phyloP scores from a whole-genome alignment of 1,284 basidiomycete genomes.

The Pterulicium gracile region DNA sequence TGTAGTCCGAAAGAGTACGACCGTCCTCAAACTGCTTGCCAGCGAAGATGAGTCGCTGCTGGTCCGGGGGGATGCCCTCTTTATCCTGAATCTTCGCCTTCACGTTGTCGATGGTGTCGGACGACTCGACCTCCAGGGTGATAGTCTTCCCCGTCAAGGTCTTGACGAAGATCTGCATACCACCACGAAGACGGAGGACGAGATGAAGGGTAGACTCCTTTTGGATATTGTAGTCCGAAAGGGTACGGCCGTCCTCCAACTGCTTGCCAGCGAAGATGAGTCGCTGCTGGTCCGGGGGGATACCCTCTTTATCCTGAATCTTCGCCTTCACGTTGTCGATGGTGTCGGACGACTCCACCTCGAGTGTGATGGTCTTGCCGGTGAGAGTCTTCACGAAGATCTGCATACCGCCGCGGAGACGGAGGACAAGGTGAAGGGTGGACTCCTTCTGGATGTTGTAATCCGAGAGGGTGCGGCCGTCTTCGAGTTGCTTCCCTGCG shows the following conservation, averaged over 20 bases:
- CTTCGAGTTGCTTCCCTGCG: conserved; percentile 67
- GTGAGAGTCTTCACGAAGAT: conserved; percentile 81
- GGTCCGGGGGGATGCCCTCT: conserved; percentile 73
- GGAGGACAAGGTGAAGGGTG: conserved; percentile 27
- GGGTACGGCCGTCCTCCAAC: conserved; percentile 70
- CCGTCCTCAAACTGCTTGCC: conserved; percentile 82
- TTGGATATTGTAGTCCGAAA: conserved; percentile 80
- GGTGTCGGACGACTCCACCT: conserved; percentile 84
- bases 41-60: conserved; percentile 75
- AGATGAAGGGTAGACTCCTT: conserved; percentile 79
- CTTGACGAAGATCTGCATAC: conserved; percentile 87
- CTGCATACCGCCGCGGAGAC: conserved; percentile 50
- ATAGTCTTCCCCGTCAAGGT: conserved; percentile 91
- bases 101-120: conserved; percentile 84
- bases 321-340: conserved; percentile 82
- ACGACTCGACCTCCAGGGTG: conserved; percentile 87
- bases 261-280: conserved; percentile 88
- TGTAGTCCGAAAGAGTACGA: conserved; percentile 75
- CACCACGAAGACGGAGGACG: conserved; percentile 78
- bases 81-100: conserved; percentile 81
- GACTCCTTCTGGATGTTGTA: conserved; percentile 65
- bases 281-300: conserved; percentile 51
- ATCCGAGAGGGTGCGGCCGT: conserved; percentile 61
- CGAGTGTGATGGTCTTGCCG: conserved; percentile 85
- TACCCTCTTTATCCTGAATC: conserved; percentile 66